Percentiles rank a stretch among this genome's conserved stretches.
Conservation (phyloP, 2,329 filamentous ascomycete genomes). For the Fusarium globosum region DNA sequence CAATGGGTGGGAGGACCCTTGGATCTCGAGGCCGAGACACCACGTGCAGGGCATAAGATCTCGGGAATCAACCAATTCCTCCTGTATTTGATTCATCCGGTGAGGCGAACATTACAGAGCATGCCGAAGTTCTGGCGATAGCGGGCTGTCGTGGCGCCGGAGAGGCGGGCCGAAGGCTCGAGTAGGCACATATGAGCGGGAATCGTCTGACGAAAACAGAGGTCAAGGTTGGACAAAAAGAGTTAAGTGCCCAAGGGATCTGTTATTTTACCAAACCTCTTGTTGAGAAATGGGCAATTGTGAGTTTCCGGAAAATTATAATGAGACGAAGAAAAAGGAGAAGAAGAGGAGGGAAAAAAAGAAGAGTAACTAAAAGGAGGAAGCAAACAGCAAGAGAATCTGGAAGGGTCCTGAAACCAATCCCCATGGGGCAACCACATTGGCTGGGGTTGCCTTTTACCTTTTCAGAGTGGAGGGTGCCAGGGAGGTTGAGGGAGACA, state of each 20-base stretch:
- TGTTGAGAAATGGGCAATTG: background rate
- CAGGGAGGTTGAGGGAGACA: constrained; percentile 12
- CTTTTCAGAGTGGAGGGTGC: constrained; percentile 3
- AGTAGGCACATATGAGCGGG: constrained; percentile 35
- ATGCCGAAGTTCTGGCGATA: constrained; percentile 45
- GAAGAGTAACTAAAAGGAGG: background rate
- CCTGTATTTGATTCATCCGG: constrained; percentile 20
- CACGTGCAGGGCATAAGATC: constrained; percentile 32
- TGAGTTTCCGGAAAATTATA: background rate
- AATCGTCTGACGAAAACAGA: constrained; percentile 42
- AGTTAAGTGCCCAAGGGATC: constrained; percentile 19
- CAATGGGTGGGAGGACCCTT: constrained; percentile 6
- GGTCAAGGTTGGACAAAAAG: constrained; percentile 23
- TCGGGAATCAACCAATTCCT: constrained; percentile 13
- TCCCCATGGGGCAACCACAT: constrained; percentile 27
- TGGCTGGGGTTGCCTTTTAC: constrained; percentile 19
- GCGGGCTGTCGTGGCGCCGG: constrained; percentile 47
- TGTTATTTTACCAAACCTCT: background rate
- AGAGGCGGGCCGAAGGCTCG: constrained; percentile 51
- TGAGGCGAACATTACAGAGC: constrained; percentile 5
- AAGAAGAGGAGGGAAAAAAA: constrained; percentile 21
- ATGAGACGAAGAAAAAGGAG: constrained; percentile 11
- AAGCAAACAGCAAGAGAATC: constrained; percentile 5
- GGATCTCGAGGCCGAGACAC: constrained; percentile 23
- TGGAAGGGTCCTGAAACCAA: constrained; percentile 16